phyloP scores from a whole-genome alignment of 257 asterid genomes.

The Nicotiana undulata region DNA sequence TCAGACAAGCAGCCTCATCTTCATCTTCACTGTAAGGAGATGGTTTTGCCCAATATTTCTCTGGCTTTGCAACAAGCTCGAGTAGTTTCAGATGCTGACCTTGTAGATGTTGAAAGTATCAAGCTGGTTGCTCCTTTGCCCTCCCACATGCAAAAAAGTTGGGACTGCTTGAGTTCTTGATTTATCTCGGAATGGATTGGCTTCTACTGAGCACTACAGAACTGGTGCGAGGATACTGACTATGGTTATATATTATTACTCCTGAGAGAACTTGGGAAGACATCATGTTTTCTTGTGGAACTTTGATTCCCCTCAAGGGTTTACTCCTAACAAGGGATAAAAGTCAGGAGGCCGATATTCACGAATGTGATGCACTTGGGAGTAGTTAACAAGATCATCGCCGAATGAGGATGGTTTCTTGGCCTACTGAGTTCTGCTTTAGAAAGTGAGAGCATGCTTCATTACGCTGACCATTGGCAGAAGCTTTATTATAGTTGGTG shows the following conservation, averaged over 20 bases:
- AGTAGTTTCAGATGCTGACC: slow-evolving; percentile 23
- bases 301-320: not conserved
- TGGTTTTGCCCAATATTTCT: slow-evolving; percentile 66
- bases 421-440: not conserved
- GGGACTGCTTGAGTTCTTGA: slow-evolving; percentile 43
- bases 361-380: not conserved
- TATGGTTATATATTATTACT: not conserved
- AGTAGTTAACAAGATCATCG: not conserved
- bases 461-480: not conserved
- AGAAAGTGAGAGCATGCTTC: not conserved
- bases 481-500: not conserved
- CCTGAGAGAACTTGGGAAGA: not conserved
- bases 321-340: not conserved
- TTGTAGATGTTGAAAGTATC: slow-evolving; percentile 28
- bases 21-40: slow-evolving; percentile 89
- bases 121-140: slow-evolving; percentile 61
- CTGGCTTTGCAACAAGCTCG: slow-evolving; percentile 30
- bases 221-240: not conserved
- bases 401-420: not conserved
- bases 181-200: not conserved
- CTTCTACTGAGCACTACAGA: not conserved
- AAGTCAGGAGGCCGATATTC: not conserved
- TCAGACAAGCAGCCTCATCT: slow-evolving; percentile 57
- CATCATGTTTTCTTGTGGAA: not conserved
- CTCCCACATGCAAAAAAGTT: slow-evolving; percentile 77